Percentiles rank a stretch among this genome's conserved stretches.
Conservation (phyloP, 2,329 filamentous ascomycete genomes). For the Beauveria asiatica region DNA sequence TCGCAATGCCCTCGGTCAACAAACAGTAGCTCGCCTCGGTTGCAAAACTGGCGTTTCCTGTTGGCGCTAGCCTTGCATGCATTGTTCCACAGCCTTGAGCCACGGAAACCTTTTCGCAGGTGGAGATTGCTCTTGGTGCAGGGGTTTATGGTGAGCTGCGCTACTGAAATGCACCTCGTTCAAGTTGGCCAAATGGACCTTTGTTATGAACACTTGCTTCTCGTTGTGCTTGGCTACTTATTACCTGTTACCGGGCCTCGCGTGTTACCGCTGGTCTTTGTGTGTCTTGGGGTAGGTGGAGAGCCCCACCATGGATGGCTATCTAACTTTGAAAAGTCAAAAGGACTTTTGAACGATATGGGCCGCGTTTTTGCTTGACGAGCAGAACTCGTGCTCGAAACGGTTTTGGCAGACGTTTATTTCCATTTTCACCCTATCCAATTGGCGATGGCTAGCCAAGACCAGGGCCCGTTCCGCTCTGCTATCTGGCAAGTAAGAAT, state of each 20-base stretch:
- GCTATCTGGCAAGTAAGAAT: not conserved
- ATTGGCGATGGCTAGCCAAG: not conserved
- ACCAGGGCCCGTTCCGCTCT: not conserved
- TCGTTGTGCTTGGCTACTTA: not conserved
- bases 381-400: not conserved
- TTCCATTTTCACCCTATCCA: not conserved
- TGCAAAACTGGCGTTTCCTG: not conserved
- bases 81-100: not conserved
- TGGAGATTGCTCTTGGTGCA: not conserved
- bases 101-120: not conserved
- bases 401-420: not conserved
- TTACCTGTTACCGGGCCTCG: not conserved
- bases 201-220: not conserved
- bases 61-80: not conserved
- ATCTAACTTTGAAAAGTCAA: not conserved
- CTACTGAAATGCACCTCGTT: slow-evolving; percentile 9
- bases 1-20: not conserved
- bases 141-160: slow-evolving; percentile 3
- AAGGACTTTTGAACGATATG: not conserved
- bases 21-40: not conserved
- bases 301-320: not conserved
- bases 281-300: not conserved
- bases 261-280: not conserved
- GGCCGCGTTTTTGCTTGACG: not conserved
- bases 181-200: not conserved